Conservation (phyloP, 208 protist genomes). For the Wallacemonas sp. region DNA sequence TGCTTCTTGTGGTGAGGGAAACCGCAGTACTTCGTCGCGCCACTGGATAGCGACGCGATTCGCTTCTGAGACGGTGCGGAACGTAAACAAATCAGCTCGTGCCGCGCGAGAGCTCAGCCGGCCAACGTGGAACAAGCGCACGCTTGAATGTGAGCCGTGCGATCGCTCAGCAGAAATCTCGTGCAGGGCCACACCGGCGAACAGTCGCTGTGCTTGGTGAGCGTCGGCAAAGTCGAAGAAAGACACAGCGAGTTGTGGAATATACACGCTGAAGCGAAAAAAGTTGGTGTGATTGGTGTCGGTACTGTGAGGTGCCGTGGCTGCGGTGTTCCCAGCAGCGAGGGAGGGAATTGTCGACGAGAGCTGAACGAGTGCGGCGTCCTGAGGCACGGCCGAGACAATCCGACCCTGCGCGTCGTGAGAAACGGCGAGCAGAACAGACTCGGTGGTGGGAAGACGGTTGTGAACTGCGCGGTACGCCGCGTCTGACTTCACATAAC, state of each 20-base stretch:
- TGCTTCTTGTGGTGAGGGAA: not conserved
- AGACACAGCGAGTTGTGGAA: not conserved
- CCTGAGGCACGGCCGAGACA: slow-evolving; percentile 3
- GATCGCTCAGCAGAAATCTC: not conserved
- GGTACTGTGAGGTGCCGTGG: too few species aligned
- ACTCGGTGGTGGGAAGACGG: not conserved
- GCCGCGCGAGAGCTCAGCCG: not conserved
- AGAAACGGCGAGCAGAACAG: not conserved
- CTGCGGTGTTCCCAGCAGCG: not conserved
- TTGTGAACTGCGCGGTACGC: not conserved
- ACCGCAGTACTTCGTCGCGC: slow-evolving; percentile 4
- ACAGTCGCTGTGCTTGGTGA: not conserved
- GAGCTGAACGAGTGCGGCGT: not conserved
- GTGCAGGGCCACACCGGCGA: slow-evolving; percentile 1
- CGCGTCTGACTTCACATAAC: not conserved
- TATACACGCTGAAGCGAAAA: slow-evolving; percentile 6
- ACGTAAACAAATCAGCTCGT: not conserved
- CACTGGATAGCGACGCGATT: not conserved
- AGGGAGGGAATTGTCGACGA: not conserved
- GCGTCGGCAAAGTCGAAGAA: not conserved
- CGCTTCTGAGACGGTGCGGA: not conserved
- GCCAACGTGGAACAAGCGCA: not conserved
- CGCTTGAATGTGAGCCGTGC: not conserved
- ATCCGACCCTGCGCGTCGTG: slow-evolving; percentile 6
- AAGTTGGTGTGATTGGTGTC: too few species aligned